Evolutionary conservation across 306 rosid species (phyloP), one percentile per base, ranked within the genome.

Genomic region (Hippophae tibetana): DNA sequence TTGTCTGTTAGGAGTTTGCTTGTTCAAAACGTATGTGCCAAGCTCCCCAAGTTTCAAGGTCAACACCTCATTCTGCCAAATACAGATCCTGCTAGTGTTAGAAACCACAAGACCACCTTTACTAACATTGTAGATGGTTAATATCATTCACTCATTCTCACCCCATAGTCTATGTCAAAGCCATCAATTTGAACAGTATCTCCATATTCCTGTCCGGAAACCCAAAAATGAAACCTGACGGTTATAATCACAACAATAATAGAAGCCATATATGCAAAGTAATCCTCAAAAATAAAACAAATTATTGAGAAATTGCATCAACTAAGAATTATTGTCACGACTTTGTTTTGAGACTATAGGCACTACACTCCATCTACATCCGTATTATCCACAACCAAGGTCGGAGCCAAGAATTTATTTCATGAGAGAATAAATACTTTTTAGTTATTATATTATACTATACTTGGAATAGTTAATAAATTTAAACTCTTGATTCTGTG

Each of bases 121-220:
- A 58, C 52, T 8, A 13, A 40, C 13, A 11, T 49, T 63, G 13
- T 58, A 31, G 43, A 9, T 56, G 41, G 7, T 26, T 56, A 53
- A 23, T 51, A 58, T 54, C 10, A 31, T 31, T 31, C 38, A 31
- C 38, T 31, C 18, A 57, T 54, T 73, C 96, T 78, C 68, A 92
- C 95, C 96, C 90, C 95, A 54, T 83, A 87, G 77, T 92, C 96
- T 54, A 88, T 83, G 70, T 88, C 95, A 72, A 85, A 88, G 59
- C 95, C 95, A 68, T 85, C 90, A 42, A 82, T 74, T 69, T 82
- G 87, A 55, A 92, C 69, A 7, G 43, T 49, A 69, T 88, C 99
- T 31, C 95, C 99, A 60, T 88, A 92, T 53, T 78, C 96, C 96
- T 88, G 80, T 59, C 61, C 23, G 1, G 1, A 80, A 25, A 6